phyloP scores from a whole-genome alignment of 2,329 filamentous ascomycete species.

The Talaromyces sp. region DNA sequence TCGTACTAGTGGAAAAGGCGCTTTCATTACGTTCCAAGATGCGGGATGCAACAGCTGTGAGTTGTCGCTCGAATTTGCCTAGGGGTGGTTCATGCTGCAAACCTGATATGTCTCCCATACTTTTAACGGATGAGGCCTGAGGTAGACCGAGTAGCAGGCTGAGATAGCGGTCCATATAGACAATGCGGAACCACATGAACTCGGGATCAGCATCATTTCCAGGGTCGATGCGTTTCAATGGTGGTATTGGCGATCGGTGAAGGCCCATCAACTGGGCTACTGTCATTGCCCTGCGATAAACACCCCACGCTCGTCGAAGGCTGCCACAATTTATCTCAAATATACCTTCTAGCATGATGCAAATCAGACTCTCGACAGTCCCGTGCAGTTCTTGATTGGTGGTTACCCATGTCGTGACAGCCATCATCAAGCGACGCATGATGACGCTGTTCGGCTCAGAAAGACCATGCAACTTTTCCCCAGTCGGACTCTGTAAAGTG shows the following conservation, averaged over 20 bases:
- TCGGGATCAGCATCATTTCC: conserved; percentile 21
- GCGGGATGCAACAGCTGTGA: conserved; percentile 33
- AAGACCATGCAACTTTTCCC: conserved; percentile 22
- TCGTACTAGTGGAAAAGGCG: conserved; percentile 24
- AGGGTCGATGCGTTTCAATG: conserved; percentile 22
- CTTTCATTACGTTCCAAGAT: conserved; percentile 43
- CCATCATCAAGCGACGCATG: conserved; percentile 27
- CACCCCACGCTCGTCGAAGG: conserved; percentile 39
- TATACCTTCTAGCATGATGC: conserved; percentile 41
- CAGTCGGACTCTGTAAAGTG: conserved; percentile 27
- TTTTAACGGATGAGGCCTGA: conserved; percentile 27
- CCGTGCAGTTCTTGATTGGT: conserved; percentile 36
- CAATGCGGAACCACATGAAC: conserved; percentile 39
- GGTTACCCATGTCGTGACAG: conserved; percentile 32
- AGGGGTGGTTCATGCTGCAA: conserved; percentile 28
- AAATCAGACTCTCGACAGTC: conserved; percentile 41
- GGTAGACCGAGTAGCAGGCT: conserved; percentile 43
- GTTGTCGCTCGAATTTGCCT: conserved; percentile 34
- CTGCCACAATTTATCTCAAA: conserved; percentile 41
- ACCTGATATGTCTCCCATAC: conserved; percentile 22
- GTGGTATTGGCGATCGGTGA: conserved; percentile 27
- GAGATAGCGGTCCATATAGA: conserved; percentile 40
- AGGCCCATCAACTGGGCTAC: conserved; percentile 44
- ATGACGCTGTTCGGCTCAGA: conserved; percentile 27
- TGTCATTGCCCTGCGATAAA: conserved; percentile 36